These are phyloP conservation scores for Candida chilensis DNA, from an alignment of 805 yeast genomes.

Conservation along the genomic window DNA sequence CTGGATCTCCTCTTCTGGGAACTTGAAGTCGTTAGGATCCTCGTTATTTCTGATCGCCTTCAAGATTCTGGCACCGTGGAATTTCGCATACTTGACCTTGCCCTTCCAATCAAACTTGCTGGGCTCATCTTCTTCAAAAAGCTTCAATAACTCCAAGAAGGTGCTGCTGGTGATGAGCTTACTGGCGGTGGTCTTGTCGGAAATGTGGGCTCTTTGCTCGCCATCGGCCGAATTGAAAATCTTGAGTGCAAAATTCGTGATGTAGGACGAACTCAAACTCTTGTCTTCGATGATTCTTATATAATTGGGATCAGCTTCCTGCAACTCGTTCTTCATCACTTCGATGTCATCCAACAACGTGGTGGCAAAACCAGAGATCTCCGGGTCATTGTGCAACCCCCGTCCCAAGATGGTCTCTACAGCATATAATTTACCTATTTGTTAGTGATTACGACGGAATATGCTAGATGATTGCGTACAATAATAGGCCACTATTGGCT, in stretches of 20 bases:
- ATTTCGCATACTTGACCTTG: conserved; percentile 54
- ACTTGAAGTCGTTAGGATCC: conserved; percentile 48
- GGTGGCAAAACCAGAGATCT: conserved; percentile 51
- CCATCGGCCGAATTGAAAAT: conserved; percentile 45
- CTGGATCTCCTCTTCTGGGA: conserved; percentile 9
- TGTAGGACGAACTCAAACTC: conserved; percentile 44
- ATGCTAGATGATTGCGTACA: conserved; percentile 14
- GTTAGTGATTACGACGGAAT: background rate
- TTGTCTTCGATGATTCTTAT: conserved; percentile 49
- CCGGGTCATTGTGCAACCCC: conserved; percentile 49
- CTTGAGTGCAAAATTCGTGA: conserved; percentile 46
- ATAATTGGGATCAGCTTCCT: conserved; percentile 26
- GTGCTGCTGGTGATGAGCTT: conserved; percentile 45
- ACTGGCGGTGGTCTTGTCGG: conserved; percentile 35
- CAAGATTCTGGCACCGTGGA: conserved; percentile 49
- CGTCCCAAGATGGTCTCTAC: conserved; percentile 60
- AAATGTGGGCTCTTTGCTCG: conserved; percentile 34
- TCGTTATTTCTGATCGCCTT: conserved; percentile 36
- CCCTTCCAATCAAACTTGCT: conserved; percentile 10
- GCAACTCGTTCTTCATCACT: conserved; percentile 26
- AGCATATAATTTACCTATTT: conserved; percentile 42
- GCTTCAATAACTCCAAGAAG: conserved; percentile 39
- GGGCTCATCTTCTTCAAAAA: conserved; percentile 15
- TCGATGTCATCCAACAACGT: conserved; percentile 67
- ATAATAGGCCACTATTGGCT: conserved; percentile 29